Evolutionary conservation across 2,329 filamentous ascomycete species (phyloP).

Genomic region (Colletotrichum sp.): DNA sequence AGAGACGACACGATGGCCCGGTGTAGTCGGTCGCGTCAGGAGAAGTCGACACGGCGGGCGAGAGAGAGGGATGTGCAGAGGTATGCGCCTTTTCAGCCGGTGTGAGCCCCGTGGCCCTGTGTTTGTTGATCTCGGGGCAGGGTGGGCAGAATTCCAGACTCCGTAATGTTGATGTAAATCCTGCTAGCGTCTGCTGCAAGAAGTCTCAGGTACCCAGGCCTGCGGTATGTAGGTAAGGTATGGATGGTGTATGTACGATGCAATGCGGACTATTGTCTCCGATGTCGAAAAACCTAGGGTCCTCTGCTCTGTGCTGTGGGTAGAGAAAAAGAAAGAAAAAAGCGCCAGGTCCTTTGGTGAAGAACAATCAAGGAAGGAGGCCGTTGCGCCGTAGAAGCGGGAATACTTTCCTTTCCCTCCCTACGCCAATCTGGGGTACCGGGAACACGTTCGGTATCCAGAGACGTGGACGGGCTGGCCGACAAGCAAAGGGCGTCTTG

Average conservation of each 20-base stretch:
- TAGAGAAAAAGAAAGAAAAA: not conserved
- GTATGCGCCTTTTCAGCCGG: not conserved
- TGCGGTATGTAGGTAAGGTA: not conserved
- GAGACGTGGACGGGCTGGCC: not conserved
- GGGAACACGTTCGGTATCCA: not conserved
- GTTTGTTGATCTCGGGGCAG: not conserved
- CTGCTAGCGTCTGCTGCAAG: not conserved
- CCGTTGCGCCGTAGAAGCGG: not conserved
- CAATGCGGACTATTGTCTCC: not conserved
- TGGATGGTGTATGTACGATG: not conserved
- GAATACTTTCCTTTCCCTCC: not conserved
- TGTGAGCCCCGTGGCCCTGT: not conserved
- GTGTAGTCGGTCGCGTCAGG: not conserved
- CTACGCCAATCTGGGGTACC: not conserved
- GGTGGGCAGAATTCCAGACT: not conserved
- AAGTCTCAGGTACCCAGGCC: not conserved
- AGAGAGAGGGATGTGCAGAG: not conserved
- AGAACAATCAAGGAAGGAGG: not conserved
- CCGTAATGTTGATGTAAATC: slow-evolving; percentile 8
- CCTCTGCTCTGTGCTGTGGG: not conserved
- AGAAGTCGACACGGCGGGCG: not conserved
- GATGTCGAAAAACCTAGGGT: not conserved
- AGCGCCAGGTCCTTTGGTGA: not conserved
- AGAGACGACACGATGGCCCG: not conserved
- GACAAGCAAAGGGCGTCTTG: not conserved